A percentile compares a stretch with the other conserved stretches of the same genome.
Evolutionary conservation across 1,284 basidiomycete species (phyloP).

Genomic region (Volvariella volvacea): DNA sequence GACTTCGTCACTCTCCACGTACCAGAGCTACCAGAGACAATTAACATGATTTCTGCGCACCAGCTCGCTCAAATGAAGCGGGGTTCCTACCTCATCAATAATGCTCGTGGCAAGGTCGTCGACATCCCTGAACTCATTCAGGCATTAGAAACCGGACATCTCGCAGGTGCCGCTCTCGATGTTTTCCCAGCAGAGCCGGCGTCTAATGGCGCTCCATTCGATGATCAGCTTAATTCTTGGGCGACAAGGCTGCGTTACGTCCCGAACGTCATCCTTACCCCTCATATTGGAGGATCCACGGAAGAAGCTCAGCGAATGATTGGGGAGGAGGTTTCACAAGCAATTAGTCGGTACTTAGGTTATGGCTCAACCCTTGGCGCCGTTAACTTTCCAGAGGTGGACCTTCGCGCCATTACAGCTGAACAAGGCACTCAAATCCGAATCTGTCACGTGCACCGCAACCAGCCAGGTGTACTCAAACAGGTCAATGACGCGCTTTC

Average conservation of each 20-base stretch:
- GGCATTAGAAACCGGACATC: constrained; percentile 76
- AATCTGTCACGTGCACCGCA: constrained; percentile 94
- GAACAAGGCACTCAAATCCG: constrained; percentile 82
- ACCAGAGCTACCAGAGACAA: constrained; percentile 94
- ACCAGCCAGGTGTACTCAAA: constrained; percentile 95
- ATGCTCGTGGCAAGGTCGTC: constrained; percentile 92
- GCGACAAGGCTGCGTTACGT: constrained; percentile 65
- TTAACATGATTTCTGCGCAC: constrained; percentile 81
- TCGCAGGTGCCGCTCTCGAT: constrained; percentile 93
- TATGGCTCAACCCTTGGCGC: constrained; percentile 88
- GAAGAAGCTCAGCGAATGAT: constrained; percentile 99
- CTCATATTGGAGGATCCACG: constrained; percentile 98
- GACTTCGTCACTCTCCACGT: constrained; percentile 98
- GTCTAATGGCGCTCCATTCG: constrained; percentile 84
- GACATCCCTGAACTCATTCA: constrained; percentile 89
- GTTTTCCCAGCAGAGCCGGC: constrained; percentile 94
- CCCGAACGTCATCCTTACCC: constrained; percentile 91
- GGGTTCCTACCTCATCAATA: constrained; percentile 96
- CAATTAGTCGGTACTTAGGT: constrained; percentile 87
- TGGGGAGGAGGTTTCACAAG: constrained; percentile 88
- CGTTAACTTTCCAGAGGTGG: constrained; percentile 99
- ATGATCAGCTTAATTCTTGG: constrained; percentile 82
- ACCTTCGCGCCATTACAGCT: constrained; percentile 85
- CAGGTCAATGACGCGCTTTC: constrained; percentile 92
- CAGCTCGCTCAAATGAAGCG: constrained; percentile 92